These are phyloP conservation scores for Suillus tomentosus DNA, from an alignment of 768 basidiomycete genomes.

Conservation along the genomic window DNA sequence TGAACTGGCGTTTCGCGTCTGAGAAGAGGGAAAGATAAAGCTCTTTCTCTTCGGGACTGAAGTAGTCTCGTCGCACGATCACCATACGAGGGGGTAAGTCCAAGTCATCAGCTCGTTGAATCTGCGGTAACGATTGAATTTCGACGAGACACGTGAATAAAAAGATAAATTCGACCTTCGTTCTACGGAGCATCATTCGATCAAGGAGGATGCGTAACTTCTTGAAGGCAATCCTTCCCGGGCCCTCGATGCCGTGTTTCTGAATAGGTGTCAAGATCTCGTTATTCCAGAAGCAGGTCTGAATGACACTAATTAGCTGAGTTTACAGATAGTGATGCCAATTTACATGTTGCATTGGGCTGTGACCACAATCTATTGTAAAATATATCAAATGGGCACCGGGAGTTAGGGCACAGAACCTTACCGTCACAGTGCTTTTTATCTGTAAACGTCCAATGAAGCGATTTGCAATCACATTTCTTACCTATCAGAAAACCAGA, in stretches of 20 bases:
- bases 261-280: conserved; percentile 97
- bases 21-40: conserved; percentile 89
- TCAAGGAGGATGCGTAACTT: conserved; percentile 89
- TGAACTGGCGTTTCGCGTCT: conserved; percentile 90
- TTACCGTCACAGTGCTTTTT: conserved; percentile 81
- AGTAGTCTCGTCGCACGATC: conserved; percentile 85
- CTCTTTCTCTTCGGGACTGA: conserved; percentile 97
- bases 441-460: conserved; percentile 93
- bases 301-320: background rate
- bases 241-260: conserved; percentile 79
- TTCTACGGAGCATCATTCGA: conserved; percentile 93
- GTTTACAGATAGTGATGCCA: conserved; percentile 2
- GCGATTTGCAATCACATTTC: conserved; percentile 87
- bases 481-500: conserved; percentile 57
- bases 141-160: background rate
- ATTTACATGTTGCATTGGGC: conserved; percentile 79
- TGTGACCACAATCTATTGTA: conserved; percentile 73
- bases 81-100: conserved; percentile 93
- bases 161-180: conserved; percentile 53
- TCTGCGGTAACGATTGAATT: conserved; percentile 40
- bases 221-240: conserved; percentile 84
- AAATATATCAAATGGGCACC: background rate
- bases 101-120: conserved; percentile 95
- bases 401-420: conserved; percentile 14
- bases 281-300: conserved; percentile 97